Base-by-base conservation (phyloP, 768 basidiomycete species). In the Agrocybe chaxingu region DNA sequence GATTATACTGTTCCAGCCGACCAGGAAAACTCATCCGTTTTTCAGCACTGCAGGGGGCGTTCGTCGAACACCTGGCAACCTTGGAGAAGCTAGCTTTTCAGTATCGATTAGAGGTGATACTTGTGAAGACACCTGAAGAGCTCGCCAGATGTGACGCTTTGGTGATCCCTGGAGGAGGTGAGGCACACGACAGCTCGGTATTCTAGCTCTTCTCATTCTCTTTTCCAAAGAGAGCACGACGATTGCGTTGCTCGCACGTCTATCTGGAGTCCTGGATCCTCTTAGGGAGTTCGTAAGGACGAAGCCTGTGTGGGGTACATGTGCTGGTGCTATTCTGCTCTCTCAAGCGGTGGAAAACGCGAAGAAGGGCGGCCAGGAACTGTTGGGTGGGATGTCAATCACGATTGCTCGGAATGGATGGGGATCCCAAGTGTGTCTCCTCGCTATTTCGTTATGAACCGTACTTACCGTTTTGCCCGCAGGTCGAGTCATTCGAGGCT, bases 271-370 rank as follows among this genome's bases (percentile, higher is more conserved):
- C 36, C 64, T 93, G 11, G 82, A 87, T n/a, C 92, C 90, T 6
- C 74, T 98, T 4, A 76, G 80, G 34, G 75, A 80, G 34, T 95
- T 94, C 56, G 73, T 85, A n/a, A 72, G 73, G 56, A 65, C 61
- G 0, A 92, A 87, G 62, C 84, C 92, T 0, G 81, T 94, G 2
- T 98, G 93, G 93, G 95, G 95, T 2, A 97, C 93, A 0, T 98
- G 95, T 67, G 95, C 95, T 0, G 95, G 96, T 8, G 94, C 94
- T 36, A 97, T 98, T 47, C 73, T 98, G 13, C 79, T 98, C 41
- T 80, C 93, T 2, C 76, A 85, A 55, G 70, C 76, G 9, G 80
- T 92, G 2, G 81, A 85, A 39, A 86, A 87, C 39, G 80, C 84
- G 3, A 93, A 92, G 72, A 85, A 84, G 60, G 90, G 89, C 30